These are phyloP conservation scores for Paraconiothyrium brasiliense DNA, from an alignment of 2,329 filamentous ascomycete genomes.

Conservation along the genomic window DNA sequence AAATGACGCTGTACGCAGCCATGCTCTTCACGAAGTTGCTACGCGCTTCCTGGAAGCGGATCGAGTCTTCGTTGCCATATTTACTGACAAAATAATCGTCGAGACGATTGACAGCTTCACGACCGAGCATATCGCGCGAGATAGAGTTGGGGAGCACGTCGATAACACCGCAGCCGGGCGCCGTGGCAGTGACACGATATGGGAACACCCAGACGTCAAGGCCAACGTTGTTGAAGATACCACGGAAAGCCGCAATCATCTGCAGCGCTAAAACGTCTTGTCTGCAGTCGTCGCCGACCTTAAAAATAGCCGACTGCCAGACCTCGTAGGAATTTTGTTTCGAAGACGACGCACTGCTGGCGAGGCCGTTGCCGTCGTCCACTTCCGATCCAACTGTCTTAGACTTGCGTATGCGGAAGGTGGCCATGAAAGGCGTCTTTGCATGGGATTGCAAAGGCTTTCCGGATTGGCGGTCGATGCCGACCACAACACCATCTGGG, in stretches of 20 bases:
- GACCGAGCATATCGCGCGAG: slow-evolving; percentile 96
- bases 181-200: slow-evolving; percentile 96
- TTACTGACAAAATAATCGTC: slow-evolving; percentile 99
- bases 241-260: slow-evolving; percentile 97
- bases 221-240: slow-evolving; percentile 94
- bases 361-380: slow-evolving; percentile 43
- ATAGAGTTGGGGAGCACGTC: slow-evolving; percentile 98
- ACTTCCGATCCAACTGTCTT: slow-evolving; percentile 54
- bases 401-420: slow-evolving; percentile 92
- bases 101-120: slow-evolving; percentile 95
- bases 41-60: slow-evolving; percentile 92
- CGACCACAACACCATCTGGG: slow-evolving; percentile 94
- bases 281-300: slow-evolving; percentile 97
- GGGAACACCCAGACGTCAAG: slow-evolving; percentile 97
- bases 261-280: slow-evolving; percentile 96
- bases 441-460: slow-evolving; percentile 98
- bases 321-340: slow-evolving; percentile 76
- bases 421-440: slow-evolving; percentile 99
- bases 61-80: slow-evolving; percentile 95
- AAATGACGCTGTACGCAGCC: slow-evolving; percentile 98
- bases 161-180: slow-evolving; percentile 96
- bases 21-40: slow-evolving; percentile 99
- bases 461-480: slow-evolving; percentile 96
- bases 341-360: slow-evolving; percentile 39
- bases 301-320: slow-evolving; percentile 99